Base-by-base conservation (phyloP, 176 grass and related monocot species). In the Cenchrus americanus region DNA sequence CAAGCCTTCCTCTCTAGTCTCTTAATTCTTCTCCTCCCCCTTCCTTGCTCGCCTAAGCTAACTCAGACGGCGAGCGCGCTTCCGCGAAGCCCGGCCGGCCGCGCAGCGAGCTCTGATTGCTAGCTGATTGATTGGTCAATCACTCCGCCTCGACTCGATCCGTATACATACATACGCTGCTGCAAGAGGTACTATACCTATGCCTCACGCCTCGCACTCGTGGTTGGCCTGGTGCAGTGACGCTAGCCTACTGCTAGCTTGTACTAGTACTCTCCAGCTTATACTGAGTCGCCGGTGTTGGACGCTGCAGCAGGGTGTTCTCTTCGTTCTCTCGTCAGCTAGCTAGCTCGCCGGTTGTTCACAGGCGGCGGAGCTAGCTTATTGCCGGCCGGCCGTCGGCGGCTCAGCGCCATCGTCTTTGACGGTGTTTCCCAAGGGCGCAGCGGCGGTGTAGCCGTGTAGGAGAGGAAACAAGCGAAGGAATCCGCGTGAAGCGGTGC, bases 111-210 rank as follows among this genome's bases (percentile, higher is more conserved):
- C 69, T 52, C 76, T 58, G 78, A 77, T 82, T 44, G 43, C 43
- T 74, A 37, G 47, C 53, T 59, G 71, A 78, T 78, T 81, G 70
- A 73, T 53, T 82, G 83, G 73, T 74, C 84, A 78, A 89, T 76
- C 82, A 85, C 10, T 79, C 71, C 40, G 10, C 3, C 76, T 23
- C 43, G 17, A 44, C 32, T 41, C 18, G 19, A 44, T 50, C 40
- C 18, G 1, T 19, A 14, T 4, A 3, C 19, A 14, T 4, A 3
- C 19, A 6, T 54, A 54, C 17, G 37, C 70, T 57, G 42, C 71
- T 47, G 48, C 52, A 4, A 37, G 34, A 69, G 19, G 23, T 82
- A 86, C 27, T 32, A 51, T 68, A 24, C 63, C 47, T 14, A 19
- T 64, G 69, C 19, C 70, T 19, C 53, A 19, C 26, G 53, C 21